Evolutionary conservation across 2,329 filamentous ascomycete species (phyloP).

Genomic region (Salinomyces thailandicus): DNA sequence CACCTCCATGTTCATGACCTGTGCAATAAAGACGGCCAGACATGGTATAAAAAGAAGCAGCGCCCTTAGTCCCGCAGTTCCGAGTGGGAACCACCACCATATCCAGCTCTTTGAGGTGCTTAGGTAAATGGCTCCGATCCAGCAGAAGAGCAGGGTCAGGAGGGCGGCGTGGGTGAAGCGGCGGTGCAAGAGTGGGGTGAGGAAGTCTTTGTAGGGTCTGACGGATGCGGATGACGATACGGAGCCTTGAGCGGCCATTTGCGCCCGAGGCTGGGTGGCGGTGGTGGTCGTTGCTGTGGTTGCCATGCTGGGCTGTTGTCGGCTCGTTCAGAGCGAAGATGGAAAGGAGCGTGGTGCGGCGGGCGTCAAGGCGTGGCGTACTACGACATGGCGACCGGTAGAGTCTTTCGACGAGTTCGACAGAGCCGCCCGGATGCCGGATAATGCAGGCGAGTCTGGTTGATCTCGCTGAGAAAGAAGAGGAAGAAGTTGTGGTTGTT

Average conservation of each 20-base stretch:
- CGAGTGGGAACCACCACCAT: conserved; percentile 80
- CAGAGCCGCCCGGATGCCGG: too few relatives aligned
- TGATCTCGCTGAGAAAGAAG: too few relatives aligned
- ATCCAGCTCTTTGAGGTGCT: conserved; percentile 49
- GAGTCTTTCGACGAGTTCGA: too few relatives aligned
- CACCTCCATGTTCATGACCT: conserved; percentile 46
- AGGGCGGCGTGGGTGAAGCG: conserved; percentile 71
- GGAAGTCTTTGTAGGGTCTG: conserved; percentile 85
- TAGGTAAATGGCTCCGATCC: conserved; percentile 59
- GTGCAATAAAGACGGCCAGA: conserved; percentile 70
- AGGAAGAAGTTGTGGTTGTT: too few relatives aligned
- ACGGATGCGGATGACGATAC: too few relatives aligned
- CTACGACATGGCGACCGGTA: too few relatives aligned
- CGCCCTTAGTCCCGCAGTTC: conserved; percentile 62
- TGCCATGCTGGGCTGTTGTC: background rate
- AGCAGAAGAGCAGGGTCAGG: conserved; percentile 60
- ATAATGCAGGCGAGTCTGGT: background rate
- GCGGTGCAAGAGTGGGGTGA: conserved; percentile 78
- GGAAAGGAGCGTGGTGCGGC: background rate
- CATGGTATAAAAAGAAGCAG: conserved; percentile 64
- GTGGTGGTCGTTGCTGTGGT: background rate
- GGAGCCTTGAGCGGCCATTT: background rate
- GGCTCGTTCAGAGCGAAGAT: background rate
- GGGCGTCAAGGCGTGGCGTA: background rate
- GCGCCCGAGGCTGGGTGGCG: background rate